Evolutionary conservation across 192 early-diverging fungal genomes (phyloP).

Genomic region (Chytriomyces sp.): DNA sequence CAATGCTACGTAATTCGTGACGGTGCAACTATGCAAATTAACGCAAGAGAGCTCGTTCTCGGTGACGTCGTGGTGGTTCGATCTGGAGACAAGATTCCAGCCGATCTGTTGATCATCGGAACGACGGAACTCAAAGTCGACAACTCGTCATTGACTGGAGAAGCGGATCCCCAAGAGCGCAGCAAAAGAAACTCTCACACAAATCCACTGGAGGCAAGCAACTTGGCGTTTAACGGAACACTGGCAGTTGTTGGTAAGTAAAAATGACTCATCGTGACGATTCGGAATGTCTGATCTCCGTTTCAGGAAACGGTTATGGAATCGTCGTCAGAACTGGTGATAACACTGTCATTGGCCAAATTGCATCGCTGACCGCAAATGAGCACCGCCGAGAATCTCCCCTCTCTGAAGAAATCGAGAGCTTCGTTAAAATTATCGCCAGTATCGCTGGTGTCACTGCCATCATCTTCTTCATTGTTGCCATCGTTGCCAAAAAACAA

Average conservation of each 20-base stretch:
- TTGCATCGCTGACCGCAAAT: slow-evolving; percentile 48
- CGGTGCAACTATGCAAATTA: slow-evolving; percentile 34
- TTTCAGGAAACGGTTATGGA: slow-evolving; percentile 57
- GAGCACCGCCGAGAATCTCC: slow-evolving; percentile 53
- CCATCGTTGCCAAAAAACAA: slow-evolving; percentile 39
- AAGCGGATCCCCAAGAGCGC: slow-evolving; percentile 49
- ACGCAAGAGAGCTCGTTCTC: slow-evolving; percentile 43
- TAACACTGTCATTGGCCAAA: slow-evolving; percentile 57
- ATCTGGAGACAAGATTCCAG: slow-evolving; percentile 51
- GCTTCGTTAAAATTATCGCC: slow-evolving; percentile 57
- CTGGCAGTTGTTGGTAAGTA: slow-evolving; percentile 53
- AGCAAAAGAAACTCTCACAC: slow-evolving; percentile 21
- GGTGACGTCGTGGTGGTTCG: slow-evolving; percentile 52
- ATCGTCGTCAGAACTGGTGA: slow-evolving; percentile 61
- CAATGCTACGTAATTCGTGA: slow-evolving; percentile 47
- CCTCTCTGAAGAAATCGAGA: slow-evolving; percentile 53
- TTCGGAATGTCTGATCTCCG: not conserved
- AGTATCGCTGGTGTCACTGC: slow-evolving; percentile 51
- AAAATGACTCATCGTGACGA: not conserved
- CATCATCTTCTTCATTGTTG: slow-evolving; percentile 56
- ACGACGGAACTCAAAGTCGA: slow-evolving; percentile 53
- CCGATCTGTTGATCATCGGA: slow-evolving; percentile 47
- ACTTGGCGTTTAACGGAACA: slow-evolving; percentile 54
- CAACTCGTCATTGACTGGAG: slow-evolving; percentile 57
- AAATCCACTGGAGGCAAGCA: slow-evolving; percentile 51